Percentiles rank a stretch among this genome's conserved stretches.
Conservation (phyloP, 2,329 filamentous ascomycete genomes). For the Fusarium hostae region DNA sequence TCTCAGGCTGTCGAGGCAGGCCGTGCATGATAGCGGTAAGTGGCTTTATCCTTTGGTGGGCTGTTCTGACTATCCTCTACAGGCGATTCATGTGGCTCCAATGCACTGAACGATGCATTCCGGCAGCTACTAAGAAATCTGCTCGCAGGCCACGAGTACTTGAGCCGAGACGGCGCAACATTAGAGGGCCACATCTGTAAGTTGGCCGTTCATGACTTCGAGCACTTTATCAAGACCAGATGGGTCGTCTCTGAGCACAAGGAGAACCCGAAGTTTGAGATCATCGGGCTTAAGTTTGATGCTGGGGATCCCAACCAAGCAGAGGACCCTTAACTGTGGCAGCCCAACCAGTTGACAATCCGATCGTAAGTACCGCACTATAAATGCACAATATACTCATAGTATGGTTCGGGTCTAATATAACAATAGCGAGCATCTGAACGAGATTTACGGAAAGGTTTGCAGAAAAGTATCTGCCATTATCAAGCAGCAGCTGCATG, state of each 20-base stretch:
- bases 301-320: not conserved
- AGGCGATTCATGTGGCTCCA: conserved; percentile 4
- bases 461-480: not conserved
- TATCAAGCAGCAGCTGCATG: not conserved
- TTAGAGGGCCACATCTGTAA: not conserved
- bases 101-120: not conserved
- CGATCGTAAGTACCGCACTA: not conserved
- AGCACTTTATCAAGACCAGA: not conserved
- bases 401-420: not conserved
- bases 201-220: not conserved
- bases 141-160: not conserved
- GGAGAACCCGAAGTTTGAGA: not conserved
- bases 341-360: not conserved
- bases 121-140: fast-evolving
- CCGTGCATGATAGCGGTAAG: not conserved
- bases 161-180: not conserved
- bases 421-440: not conserved
- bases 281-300: not conserved
- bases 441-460: not conserved
- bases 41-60: not conserved
- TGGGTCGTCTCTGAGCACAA: not conserved
- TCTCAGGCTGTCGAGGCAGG: not conserved
- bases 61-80: not conserved
- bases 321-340: too few relatives aligned
- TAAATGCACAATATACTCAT: not conserved